Conservation (phyloP, 164 flowering plant genomes). For the Taxillus chinensis region DNA sequence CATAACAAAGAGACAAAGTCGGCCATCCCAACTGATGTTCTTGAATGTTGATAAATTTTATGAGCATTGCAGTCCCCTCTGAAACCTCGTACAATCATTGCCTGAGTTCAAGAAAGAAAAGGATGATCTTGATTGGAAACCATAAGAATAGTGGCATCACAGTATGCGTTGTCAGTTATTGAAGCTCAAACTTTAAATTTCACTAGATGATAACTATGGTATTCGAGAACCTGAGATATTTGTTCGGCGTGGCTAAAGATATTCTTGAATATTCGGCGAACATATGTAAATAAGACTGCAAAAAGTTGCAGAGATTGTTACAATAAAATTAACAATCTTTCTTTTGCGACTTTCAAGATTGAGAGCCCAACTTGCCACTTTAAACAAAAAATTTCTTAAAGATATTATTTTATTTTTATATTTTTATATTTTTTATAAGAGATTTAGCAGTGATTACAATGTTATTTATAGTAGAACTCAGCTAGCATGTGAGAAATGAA, state of each 20-base stretch:
- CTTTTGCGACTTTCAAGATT: background rate
- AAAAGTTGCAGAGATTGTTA: background rate
- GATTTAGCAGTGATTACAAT: too few relatives aligned
- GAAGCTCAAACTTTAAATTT: too few relatives aligned
- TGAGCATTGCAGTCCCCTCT: conserved; percentile 67
- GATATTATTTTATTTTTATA: too few relatives aligned
- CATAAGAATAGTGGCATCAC: background rate
- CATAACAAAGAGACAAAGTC: conserved; percentile 46
- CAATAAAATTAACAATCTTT: background rate
- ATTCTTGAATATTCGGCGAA: conserved; percentile 75
- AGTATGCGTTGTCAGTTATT: background rate
- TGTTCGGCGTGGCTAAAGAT: conserved; percentile 86
- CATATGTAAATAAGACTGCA: conserved; percentile 75
- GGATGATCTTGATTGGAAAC: too few relatives aligned
- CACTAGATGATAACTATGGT: too few relatives aligned
- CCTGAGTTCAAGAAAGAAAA: conserved; percentile 30
- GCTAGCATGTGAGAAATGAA: too few relatives aligned
- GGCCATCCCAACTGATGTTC: conserved; percentile 34
- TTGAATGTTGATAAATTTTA: conserved; percentile 49
- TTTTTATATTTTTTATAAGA: too few relatives aligned
- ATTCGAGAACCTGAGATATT: conserved; percentile 57
- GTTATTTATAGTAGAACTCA: too few relatives aligned
- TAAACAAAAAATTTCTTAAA: too few relatives aligned
- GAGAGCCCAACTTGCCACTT: background rate
- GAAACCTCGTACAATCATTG: conserved; percentile 91